A percentile compares a stretch with the other conserved stretches of the same genome.
phyloP scores from a whole-genome alignment of 495 filamentous ascomycete genomes.

The Hyaloscypha variabilis region DNA sequence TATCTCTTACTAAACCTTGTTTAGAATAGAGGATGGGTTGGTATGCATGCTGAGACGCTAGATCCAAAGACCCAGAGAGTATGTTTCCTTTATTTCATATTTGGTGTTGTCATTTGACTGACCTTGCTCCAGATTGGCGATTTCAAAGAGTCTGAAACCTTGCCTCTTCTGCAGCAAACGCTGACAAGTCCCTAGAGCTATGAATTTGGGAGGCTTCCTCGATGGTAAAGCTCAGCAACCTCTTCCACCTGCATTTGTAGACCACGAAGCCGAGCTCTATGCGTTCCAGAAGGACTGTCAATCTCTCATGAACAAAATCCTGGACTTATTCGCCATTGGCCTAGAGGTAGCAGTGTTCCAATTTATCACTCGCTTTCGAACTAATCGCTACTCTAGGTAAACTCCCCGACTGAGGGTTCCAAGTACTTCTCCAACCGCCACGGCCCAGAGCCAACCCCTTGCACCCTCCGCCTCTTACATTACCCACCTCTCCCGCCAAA shows the following conservation, averaged over 20 bases:
- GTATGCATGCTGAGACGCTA: conserved; percentile 85
- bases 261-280: conserved; percentile 61
- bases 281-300: conserved; percentile 72
- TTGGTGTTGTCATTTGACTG: not conserved
- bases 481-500: conserved; percentile 61
- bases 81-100: conserved; percentile 28
- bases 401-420: conserved; percentile 44
- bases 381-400: conserved; percentile 34
- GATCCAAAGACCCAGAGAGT: conserved; percentile 85
- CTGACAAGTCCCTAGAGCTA: conserved; percentile 57
- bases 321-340: conserved; percentile 75
- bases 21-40: conserved; percentile 85
- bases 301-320: conserved; percentile 68
- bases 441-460: conserved; percentile 62
- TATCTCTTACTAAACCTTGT: not conserved
- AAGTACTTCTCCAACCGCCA: conserved; percentile 78
- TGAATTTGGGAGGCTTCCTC: conserved; percentile 86
- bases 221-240: conserved; percentile 78
- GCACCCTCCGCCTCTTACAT: conserved; percentile 80
- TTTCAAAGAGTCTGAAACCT: conserved; percentile 91
- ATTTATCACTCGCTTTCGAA: not conserved
- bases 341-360: conserved; percentile 54
- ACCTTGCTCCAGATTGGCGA: conserved; percentile 67
- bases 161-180: not conserved
- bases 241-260: conserved; percentile 65